phyloP scores from a whole-genome alignment of 768 basidiomycete genomes.

The Lactifluus rugatus region DNA sequence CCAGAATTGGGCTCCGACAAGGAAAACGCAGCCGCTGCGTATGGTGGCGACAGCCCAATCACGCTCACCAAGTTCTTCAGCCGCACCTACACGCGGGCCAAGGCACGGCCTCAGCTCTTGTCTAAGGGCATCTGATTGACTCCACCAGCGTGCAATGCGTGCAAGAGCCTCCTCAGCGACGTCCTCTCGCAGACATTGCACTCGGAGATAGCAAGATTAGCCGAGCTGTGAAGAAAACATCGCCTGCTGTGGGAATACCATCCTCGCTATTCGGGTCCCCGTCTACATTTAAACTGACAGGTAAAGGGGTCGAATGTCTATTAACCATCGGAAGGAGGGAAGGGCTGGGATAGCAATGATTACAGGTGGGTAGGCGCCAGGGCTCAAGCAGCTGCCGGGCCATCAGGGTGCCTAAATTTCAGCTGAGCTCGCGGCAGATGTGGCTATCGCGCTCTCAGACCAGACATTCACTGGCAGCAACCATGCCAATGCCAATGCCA shows the following conservation, averaged over 20 bases:
- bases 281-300: conserved; percentile 12
- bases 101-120: conserved; percentile 1
- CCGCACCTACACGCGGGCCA: conserved; percentile 14
- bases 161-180: conserved; percentile 4
- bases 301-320: too few species aligned
- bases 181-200: conserved; percentile 19
- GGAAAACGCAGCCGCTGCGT: conserved; percentile 10
- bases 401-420: too few species aligned
- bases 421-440: too few species aligned
- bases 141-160: background rate
- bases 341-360: too few species aligned
- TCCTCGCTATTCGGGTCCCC: conserved; percentile 1
- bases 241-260: background rate
- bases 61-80: conserved; percentile 20
- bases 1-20: conserved; percentile 19
- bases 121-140: conserved; percentile 13
- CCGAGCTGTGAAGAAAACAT: background rate
- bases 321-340: too few species aligned
- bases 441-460: too few species aligned
- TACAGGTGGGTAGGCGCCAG: too few species aligned
- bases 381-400: too few species aligned
- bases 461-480: too few species aligned
- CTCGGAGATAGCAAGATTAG: too few species aligned
- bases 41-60: conserved; percentile 3
- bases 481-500: too few species aligned